These are phyloP conservation scores for Guadua angustifolia DNA, from an alignment of 176 grass and related monocot genomes.

Conservation along the genomic window DNA sequence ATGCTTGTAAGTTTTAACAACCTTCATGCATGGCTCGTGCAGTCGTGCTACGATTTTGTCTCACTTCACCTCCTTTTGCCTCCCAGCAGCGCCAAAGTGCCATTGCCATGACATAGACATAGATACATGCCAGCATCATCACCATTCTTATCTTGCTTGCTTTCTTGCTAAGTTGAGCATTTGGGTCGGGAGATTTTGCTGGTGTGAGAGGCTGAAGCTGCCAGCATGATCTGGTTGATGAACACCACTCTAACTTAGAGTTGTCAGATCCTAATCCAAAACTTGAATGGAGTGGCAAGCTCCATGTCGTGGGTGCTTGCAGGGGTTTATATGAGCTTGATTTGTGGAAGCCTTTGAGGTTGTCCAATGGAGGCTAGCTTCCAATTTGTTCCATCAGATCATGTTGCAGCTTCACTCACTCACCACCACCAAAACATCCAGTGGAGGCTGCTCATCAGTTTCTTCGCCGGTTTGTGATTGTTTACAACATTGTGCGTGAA, in stretches of 20 bases:
- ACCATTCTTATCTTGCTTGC: not conserved
- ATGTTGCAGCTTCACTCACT: slow-evolving; percentile 81
- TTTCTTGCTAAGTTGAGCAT: not conserved
- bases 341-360: too few relatives aligned
- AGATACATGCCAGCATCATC: not conserved
- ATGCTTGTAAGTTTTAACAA: slow-evolving; percentile 21
- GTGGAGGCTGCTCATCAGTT: too few relatives aligned
- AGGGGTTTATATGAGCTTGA: too few relatives aligned
- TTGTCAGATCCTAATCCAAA: too few relatives aligned
- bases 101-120: not conserved
- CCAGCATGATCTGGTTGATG: slow-evolving; percentile 57
- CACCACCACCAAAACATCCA: slow-evolving; percentile 54
- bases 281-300: too few relatives aligned
- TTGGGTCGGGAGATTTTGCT: slow-evolving; percentile 25
- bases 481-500: too few relatives aligned
- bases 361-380: too few relatives aligned
- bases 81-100: not conserved
- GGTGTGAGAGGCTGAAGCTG: slow-evolving; percentile 72
- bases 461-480: too few relatives aligned
- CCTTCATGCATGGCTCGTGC: slow-evolving; percentile 33
- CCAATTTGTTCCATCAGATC: slow-evolving; percentile 49
- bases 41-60: slow-evolving; percentile 35
- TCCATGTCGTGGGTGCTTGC: too few relatives aligned
- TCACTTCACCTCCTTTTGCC: not conserved
- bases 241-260: too few relatives aligned